Conservation (phyloP, 2,329 filamentous ascomycete species). For the Teratosphaeria viscida region DNA sequence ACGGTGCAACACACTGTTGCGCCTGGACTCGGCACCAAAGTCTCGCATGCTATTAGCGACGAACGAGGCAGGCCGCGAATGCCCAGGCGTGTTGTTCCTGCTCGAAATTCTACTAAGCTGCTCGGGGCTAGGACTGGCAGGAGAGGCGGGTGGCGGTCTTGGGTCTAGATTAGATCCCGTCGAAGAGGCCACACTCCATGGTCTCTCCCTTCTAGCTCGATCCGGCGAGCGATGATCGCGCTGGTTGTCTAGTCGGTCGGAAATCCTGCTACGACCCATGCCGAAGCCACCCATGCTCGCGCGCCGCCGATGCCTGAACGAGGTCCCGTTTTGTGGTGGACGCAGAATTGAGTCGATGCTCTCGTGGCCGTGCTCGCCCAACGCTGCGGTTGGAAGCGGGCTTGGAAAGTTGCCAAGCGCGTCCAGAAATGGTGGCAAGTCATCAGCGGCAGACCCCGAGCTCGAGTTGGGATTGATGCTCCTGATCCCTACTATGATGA, state of each 20-base stretch:
- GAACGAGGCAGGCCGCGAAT: slow-evolving; percentile 23
- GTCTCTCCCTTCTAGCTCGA: slow-evolving; percentile 25
- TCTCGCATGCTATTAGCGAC: slow-evolving; percentile 24
- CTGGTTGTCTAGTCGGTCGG: slow-evolving; percentile 36
- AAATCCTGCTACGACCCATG: slow-evolving; percentile 21
- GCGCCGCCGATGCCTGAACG: slow-evolving; percentile 43
- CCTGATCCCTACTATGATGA: slow-evolving; percentile 60
- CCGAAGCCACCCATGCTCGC: slow-evolving; percentile 44
- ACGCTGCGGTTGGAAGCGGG: slow-evolving; percentile 23
- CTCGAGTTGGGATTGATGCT: slow-evolving; percentile 48
- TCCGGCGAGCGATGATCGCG: slow-evolving; percentile 41
- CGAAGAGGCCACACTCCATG: slow-evolving; percentile 26
- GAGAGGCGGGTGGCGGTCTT: slow-evolving; percentile 53
- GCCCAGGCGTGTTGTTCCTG: slow-evolving; percentile 22
- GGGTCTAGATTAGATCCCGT: slow-evolving; percentile 31
- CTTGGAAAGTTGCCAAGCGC: slow-evolving; percentile 39
- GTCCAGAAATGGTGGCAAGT: slow-evolving; percentile 41
- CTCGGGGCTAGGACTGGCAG: slow-evolving; percentile 46
- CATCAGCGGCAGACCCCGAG: slow-evolving; percentile 29
- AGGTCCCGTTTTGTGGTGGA: slow-evolving; percentile 44
- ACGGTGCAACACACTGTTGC: slow-evolving; percentile 22
- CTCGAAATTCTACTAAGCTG: slow-evolving; percentile 37
- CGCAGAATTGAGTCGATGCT: slow-evolving; percentile 41
- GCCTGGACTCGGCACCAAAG: slow-evolving; percentile 17
- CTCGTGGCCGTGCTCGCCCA: slow-evolving; percentile 31